Conservation (phyloP, 257 asterid genomes). For the Solanum acaule region DNA sequence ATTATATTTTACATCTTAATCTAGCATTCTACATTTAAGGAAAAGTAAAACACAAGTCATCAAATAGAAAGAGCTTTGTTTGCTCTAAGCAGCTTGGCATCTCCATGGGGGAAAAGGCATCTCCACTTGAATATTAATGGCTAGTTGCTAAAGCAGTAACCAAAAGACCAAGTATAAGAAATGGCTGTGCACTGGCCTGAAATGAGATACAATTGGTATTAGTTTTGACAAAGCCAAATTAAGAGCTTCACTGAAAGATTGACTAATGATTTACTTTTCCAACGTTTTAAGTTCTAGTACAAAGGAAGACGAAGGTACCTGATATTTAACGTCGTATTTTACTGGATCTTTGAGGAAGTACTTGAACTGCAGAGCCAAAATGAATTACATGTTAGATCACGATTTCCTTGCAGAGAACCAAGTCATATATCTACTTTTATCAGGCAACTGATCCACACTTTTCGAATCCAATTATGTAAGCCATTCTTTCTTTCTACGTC, state of each 20-base stretch:
- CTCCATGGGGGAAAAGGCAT: not conserved
- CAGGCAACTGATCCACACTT: not conserved
- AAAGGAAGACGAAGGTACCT: constrained; percentile 34
- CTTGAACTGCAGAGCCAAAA: constrained; percentile 28
- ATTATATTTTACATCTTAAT: not conserved
- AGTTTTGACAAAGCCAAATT: not conserved
- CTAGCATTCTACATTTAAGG: not conserved
- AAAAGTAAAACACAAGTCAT: not conserved
- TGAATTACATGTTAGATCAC: not conserved
- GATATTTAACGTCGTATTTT: constrained; percentile 57
- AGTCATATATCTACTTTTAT: not conserved
- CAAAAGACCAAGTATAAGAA: constrained; percentile 78
- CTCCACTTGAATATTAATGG: constrained; percentile 26
- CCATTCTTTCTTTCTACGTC: no score
- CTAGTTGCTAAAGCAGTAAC: constrained; percentile 92
- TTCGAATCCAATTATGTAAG: no score
- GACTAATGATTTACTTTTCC: not conserved
- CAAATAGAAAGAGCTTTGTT: not conserved
- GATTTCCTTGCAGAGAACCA: not conserved
- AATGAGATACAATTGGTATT: not conserved
- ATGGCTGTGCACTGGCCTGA: constrained; percentile 98
- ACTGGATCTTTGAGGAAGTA: constrained; percentile 44
- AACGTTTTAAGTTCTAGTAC: not conserved
- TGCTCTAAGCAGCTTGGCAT: not conserved
- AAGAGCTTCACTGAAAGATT: not conserved